These are phyloP conservation scores for Leccinum subspadiceum DNA, from an alignment of 1,284 basidiomycete species.

Conservation along the genomic window DNA sequence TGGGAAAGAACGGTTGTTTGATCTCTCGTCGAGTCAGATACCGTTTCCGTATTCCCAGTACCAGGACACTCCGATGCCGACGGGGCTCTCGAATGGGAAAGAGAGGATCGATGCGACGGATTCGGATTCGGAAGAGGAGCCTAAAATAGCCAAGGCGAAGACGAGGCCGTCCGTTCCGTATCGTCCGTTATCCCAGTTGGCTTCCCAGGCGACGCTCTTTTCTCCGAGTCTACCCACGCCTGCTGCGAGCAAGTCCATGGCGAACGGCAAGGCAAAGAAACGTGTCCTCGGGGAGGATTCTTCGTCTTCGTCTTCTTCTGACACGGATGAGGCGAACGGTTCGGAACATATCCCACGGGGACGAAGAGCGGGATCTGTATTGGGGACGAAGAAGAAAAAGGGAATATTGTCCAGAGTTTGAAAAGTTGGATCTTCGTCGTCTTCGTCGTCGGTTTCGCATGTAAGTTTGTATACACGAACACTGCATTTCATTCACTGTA, in stretches of 20 bases:
- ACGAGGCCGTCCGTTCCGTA: conserved; percentile 31
- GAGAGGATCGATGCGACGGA: conserved; percentile 10
- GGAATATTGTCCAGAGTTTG: conserved; percentile 14
- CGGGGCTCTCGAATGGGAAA: neutral
- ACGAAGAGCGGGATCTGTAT: conserved; percentile 48
- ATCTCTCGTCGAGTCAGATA: conserved; percentile 42
- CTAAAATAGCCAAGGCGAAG: conserved; percentile 29
- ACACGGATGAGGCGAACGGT: conserved; percentile 36
- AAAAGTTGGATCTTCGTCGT: neutral
- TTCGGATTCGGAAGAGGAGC: conserved; percentile 32
- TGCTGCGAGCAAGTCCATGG: conserved; percentile 14
- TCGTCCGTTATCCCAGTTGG: conserved; percentile 53
- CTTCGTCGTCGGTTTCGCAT: neutral
- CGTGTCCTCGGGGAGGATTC: conserved; percentile 36
- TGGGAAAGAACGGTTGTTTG: conserved; percentile 38
- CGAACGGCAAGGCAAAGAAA: conserved; percentile 31
- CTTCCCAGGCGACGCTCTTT: conserved; percentile 41
- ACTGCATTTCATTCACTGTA: neutral
- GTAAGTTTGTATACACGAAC: neutral
- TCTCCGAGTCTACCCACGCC: conserved; percentile 34
- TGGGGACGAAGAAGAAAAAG: conserved; percentile 29
- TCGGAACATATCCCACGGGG: conserved; percentile 58
- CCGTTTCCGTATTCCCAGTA: conserved; percentile 49
- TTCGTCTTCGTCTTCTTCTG: conserved; percentile 40
- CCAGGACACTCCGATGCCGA: conserved; percentile 14